These are phyloP conservation scores for Cylindrodendrum hubeiense DNA, from an alignment of 2,329 filamentous ascomycete species.

Conservation along the genomic window DNA sequence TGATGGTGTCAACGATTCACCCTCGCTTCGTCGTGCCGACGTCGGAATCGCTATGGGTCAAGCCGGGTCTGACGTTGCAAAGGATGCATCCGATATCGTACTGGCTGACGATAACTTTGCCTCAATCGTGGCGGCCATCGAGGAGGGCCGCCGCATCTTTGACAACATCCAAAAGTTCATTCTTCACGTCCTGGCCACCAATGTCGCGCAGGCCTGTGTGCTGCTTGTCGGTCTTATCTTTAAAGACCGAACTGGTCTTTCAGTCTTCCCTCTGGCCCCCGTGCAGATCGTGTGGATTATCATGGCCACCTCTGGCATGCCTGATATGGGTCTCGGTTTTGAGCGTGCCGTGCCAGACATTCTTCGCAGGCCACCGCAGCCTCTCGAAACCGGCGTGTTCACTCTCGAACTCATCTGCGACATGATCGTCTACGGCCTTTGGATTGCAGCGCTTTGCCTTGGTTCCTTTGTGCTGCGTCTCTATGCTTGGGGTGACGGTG, in stretches of 20 bases:
- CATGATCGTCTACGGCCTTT: constrained; percentile 76
- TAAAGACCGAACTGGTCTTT: constrained; percentile 73
- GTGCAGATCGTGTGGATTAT: constrained; percentile 88
- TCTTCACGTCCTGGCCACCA: constrained; percentile 76
- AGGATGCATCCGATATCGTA: constrained; percentile 74
- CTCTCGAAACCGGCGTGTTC: constrained; percentile 72
- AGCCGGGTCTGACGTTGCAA: constrained; percentile 73
- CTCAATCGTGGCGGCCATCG: constrained; percentile 77
- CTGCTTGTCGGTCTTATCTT: constrained; percentile 79
- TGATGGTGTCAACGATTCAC: constrained; percentile 81
- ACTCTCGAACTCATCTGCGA: constrained; percentile 75
- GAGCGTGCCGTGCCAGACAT: constrained; percentile 78
- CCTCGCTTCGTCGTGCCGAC: constrained; percentile 76
- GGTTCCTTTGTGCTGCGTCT: constrained; percentile 73
- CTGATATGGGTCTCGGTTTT: constrained; percentile 83
- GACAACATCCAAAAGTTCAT: constrained; percentile 84
- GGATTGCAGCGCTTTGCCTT: constrained; percentile 75
- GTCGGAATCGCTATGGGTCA: constrained; percentile 79
- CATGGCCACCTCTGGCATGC: constrained; percentile 81
- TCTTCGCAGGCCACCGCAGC: constrained; percentile 75
- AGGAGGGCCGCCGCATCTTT: constrained; percentile 79
- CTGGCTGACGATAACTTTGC: constrained; percentile 82
- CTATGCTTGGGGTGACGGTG: constrained; percentile 72
- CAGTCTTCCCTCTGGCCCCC: constrained; percentile 79
- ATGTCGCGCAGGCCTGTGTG: constrained; percentile 78